Conservation (phyloP, 2,329 filamentous ascomycete species). For the Phialophora verrucosa region DNA sequence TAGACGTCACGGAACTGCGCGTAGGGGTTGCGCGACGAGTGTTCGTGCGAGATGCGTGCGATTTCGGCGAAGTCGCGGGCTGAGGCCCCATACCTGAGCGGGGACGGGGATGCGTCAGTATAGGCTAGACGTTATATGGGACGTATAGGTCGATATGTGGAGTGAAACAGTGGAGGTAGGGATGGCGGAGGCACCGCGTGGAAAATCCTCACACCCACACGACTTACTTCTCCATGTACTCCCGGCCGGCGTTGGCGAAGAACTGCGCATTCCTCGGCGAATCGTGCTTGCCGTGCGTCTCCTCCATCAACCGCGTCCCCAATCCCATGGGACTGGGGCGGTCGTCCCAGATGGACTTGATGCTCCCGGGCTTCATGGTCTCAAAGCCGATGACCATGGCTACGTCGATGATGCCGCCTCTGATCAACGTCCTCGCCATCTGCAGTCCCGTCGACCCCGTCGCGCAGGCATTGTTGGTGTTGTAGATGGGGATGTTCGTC, state of each 20-base stretch:
- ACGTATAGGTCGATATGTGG: conserved; percentile 23
- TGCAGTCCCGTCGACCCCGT: conserved; percentile 88
- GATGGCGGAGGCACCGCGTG: no score
- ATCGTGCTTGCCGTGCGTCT: conserved; percentile 78
- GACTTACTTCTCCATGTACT: conserved; percentile 89
- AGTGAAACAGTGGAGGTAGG: not conserved
- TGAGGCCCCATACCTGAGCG: conserved; percentile 75
- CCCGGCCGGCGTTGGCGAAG: conserved; percentile 90
- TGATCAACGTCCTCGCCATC: conserved; percentile 80
- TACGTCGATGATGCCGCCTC: conserved; percentile 80
- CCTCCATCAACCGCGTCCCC: conserved; percentile 76
- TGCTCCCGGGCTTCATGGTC: conserved; percentile 91
- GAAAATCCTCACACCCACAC: no score
- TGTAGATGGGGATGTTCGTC: conserved; percentile 94
- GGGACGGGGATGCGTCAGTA: not conserved
- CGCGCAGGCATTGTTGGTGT: conserved; percentile 93
- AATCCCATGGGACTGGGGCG: conserved; percentile 78
- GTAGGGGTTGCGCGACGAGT: conserved; percentile 91
- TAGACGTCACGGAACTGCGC: conserved; percentile 97
- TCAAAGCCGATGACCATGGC: conserved; percentile 93
- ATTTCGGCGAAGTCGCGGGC: conserved; percentile 92
- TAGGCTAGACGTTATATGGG: not conserved
- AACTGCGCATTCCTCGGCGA: conserved; percentile 87
- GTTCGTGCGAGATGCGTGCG: conserved; percentile 86
- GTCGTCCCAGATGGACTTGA: conserved; percentile 84